These are phyloP conservation scores for Ganoderma meredithae DNA, from an alignment of 1,284 basidiomycete genomes.

Conservation along the genomic window DNA sequence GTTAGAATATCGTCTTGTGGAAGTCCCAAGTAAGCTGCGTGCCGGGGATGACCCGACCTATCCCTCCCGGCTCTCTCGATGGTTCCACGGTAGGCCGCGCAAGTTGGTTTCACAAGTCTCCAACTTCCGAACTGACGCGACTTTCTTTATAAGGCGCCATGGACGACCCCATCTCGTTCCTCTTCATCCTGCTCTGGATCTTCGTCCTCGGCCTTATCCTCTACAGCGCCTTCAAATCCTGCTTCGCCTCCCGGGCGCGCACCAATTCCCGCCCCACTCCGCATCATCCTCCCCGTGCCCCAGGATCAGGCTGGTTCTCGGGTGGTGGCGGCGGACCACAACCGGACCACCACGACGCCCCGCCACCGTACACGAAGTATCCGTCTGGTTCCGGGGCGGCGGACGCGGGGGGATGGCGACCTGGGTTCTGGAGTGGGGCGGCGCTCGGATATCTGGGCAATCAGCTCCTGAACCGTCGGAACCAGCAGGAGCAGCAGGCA, in stretches of 20 bases:
- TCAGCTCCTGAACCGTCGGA: conserved; percentile 56
- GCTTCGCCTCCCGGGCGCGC: conserved; percentile 46
- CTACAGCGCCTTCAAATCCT: conserved; percentile 65
- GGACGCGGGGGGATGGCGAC: conserved; percentile 52
- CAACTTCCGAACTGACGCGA: background rate
- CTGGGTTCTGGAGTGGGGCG: conserved; percentile 86
- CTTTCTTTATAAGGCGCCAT: conserved; percentile 2
- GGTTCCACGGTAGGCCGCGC: conserved; percentile 31
- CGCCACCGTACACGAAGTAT: conserved; percentile 80
- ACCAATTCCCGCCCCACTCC: conserved; percentile 36
- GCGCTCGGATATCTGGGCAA: conserved; percentile 72
- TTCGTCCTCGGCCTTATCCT: conserved; percentile 59
- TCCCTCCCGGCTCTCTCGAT: conserved; percentile 22
- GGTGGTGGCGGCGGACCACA: conserved; percentile 50
- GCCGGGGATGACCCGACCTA: conserved; percentile 34
- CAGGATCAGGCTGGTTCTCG: conserved; percentile 57
- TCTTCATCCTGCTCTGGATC: conserved; percentile 67
- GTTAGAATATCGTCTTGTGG: conserved; percentile 80
- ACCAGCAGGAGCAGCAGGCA: conserved; percentile 30
- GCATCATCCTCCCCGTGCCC: conserved; percentile 46
- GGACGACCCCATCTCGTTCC: conserved; percentile 39
- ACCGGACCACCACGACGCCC: conserved; percentile 54
- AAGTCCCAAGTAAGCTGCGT: conserved; percentile 61
- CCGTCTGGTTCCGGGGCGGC: conserved; percentile 33
- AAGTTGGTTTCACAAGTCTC: background rate